phyloP scores from a whole-genome alignment of 2,329 filamentous ascomycete species.

The Hyphodiscus sp. region DNA sequence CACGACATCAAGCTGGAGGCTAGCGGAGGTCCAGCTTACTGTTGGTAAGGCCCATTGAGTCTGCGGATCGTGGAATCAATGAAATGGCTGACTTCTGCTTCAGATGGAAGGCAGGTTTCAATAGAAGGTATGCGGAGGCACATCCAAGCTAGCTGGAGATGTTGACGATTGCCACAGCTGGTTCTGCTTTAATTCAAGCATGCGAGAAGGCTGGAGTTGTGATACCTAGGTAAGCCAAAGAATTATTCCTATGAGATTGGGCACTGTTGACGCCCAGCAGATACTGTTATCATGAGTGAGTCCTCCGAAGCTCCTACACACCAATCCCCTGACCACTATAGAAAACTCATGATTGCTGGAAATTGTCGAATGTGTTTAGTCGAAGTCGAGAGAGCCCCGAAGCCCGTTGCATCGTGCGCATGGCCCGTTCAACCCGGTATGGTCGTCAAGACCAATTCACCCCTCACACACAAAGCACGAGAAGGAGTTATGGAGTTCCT shows the following conservation, averaged over 20 bases:
- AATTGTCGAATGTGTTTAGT: constrained; percentile 99
- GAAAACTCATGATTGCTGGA: constrained; percentile 97
- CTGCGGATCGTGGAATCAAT: constrained; percentile 5
- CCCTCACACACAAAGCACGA: constrained; percentile 91
- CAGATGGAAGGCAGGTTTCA: constrained; percentile 96
- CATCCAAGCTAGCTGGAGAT: constrained; percentile 16
- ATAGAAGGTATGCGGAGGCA: constrained; percentile 68
- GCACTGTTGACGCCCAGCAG: constrained; percentile 39
- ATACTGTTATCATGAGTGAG: constrained; percentile 98
- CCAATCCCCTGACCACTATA: constrained; percentile 33
- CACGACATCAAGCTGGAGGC: constrained; percentile 69
- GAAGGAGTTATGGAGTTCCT: constrained; percentile 99
- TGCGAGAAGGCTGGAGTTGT: constrained; percentile 95
- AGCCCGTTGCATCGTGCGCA: constrained; percentile 95
- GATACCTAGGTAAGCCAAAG: constrained; percentile 64
- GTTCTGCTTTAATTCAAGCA: constrained; percentile 94
- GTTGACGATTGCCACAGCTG: constrained; percentile 57
- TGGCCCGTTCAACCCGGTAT: constrained; percentile 98
- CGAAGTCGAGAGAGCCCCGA: constrained; percentile 92
- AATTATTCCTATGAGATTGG: background rate
- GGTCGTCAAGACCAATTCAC: constrained; percentile 98
- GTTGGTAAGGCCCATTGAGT: constrained; percentile 59
- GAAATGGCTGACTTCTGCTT: constrained; percentile 28
- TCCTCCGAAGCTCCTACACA: constrained; percentile 18
- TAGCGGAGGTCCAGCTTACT: constrained; percentile 93